phyloP scores from a whole-genome alignment of 257 asterid genomes.

The Perilla frutescens region DNA sequence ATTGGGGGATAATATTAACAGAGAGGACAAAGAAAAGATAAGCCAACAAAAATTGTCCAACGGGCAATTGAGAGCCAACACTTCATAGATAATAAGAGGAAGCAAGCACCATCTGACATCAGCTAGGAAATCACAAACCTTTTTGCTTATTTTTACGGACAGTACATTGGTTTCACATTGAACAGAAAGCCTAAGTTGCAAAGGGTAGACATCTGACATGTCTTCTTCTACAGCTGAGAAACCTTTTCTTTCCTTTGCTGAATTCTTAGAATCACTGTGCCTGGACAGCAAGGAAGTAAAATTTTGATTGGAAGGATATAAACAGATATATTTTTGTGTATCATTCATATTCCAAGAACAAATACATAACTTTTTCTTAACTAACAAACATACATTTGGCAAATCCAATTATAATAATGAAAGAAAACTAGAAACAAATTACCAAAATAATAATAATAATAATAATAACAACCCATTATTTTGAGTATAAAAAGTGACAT shows the following conservation, averaged over 20 bases:
- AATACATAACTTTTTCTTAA: background rate
- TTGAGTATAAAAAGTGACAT: background rate
- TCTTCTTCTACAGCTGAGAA: constrained; percentile 73
- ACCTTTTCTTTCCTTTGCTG: constrained; percentile 59
- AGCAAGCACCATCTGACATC: constrained; percentile 23
- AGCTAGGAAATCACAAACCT: constrained; percentile 54
- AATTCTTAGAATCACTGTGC: constrained; percentile 81
- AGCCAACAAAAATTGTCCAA: background rate
- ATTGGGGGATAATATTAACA: background rate
- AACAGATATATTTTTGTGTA: background rate
- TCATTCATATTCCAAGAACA: constrained; percentile 4
- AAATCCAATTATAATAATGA: background rate
- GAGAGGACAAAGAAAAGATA: constrained; percentile 1
- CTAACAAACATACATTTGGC: background rate
- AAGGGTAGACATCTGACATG: constrained; percentile 89
- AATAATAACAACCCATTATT: background rate
- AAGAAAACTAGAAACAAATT: background rate
- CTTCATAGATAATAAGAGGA: constrained; percentile 26
- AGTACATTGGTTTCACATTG: constrained; percentile 62
- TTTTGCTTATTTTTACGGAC: constrained; percentile 86
- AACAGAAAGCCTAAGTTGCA: constrained; percentile 85
- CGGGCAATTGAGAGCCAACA: constrained; percentile 21
- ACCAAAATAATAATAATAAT: background rate
- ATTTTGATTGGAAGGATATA: background rate
- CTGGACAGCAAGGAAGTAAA: constrained; percentile 45